Base-by-base conservation (phyloP, 2,329 filamentous ascomycete species). In the Fusarium pseudoanthophilum region DNA sequence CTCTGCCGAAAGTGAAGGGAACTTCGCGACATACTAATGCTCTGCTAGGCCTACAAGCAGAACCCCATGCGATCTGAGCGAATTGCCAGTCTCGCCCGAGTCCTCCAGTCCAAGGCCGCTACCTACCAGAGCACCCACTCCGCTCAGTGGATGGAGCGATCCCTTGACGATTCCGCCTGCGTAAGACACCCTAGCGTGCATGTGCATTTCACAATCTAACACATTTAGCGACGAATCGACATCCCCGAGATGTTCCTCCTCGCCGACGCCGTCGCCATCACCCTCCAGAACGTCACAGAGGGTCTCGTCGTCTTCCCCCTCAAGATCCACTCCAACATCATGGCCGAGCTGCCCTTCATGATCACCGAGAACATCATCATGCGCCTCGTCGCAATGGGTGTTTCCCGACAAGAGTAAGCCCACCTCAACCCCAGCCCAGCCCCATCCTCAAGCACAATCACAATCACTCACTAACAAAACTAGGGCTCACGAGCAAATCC, bases 361-460 rank as follows among this genome's bases (percentile, higher is more conserved):
- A 71, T 67, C 20, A 68, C 74, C 1, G 74, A 76, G 39, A 74
- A 60, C 49, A 71, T 75, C 55, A 75, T 75, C 48, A 75, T 75
- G 73, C 60, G 56, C 14, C 48, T 76, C 8, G 56, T 65, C 14
- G 67, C 61, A 15, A 70, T 71, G 68, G 74, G 74, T 0, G 68
- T 55, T 0, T 71, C 60, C 26, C 64, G 74, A 36, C 74, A 75
- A 37, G 74, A 75, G 61, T 62, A 30, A 9, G 53, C 1, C 0
- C 11, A 4, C 3, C 21, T 1, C 4, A 5, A 26, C 26, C n/a
- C n/a, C n/a, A n/a, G n/a, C n/a, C n/a, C n/a, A n/a, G n/a, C n/a
- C n/a, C n/a, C n/a, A n/a, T n/a, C n/a, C n/a, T n/a, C n/a, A 28
- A 28, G 7, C 26, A 28, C 26, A 28, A 28, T 7, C 26, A 28